Percentiles rank a stretch among this genome's conserved stretches.
These are phyloP conservation scores for Haplosporangium sp. DNA, from an alignment of 371 early-diverging fungal species.

Conservation along the genomic window DNA sequence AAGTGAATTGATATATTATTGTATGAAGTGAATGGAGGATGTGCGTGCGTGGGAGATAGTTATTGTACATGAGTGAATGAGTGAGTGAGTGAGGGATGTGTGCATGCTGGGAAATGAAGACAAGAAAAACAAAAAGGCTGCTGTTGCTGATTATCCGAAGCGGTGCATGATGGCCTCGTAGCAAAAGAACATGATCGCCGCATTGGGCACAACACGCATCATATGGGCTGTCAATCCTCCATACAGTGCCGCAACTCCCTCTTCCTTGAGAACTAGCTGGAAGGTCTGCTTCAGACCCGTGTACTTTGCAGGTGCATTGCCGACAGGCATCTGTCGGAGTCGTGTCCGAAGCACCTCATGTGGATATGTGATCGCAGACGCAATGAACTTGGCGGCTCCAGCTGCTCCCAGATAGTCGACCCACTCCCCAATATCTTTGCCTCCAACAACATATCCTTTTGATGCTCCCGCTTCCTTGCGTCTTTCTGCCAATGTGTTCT, in stretches of 20 bases:
- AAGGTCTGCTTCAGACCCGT: constrained; percentile 81
- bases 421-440: constrained; percentile 65
- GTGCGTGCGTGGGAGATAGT: too few species aligned
- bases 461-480: constrained; percentile 25
- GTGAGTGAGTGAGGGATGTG: too few species aligned
- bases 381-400: constrained; percentile 87
- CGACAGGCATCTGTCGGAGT: constrained; percentile 80
- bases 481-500: constrained; percentile 58
- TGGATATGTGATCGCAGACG: constrained; percentile 89
- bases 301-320: constrained; percentile 71
- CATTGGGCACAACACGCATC: constrained; percentile 95
- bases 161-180: constrained; percentile 86
- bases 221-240: constrained; percentile 96
- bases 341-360: constrained; percentile 90
- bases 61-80: too few species aligned
- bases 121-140: too few species aligned
- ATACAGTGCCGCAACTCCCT: constrained; percentile 89
- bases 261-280: constrained; percentile 80
- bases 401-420: constrained; percentile 86
- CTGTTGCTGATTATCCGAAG: constrained; percentile 47
- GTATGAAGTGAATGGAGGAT: too few species aligned
- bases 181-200: constrained; percentile 94
- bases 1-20: too few species aligned
- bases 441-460: constrained; percentile 27
- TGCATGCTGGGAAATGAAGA: too few species aligned